Conservation (phyloP, 495 filamentous ascomycete species). For the Tuber magnatum region DNA sequence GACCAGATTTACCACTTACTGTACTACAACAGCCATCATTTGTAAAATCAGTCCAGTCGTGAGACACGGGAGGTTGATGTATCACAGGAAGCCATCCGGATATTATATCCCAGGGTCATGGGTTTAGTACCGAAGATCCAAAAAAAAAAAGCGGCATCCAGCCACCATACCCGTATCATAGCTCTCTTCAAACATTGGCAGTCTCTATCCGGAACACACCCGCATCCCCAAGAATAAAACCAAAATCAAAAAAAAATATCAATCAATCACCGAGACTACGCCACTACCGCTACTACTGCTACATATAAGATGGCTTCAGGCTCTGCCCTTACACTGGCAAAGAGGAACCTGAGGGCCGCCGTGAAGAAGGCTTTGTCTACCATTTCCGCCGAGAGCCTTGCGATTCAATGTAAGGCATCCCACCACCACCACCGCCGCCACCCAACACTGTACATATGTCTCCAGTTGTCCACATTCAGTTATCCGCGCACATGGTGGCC, state of each 20-base stretch:
- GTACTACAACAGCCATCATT: not conserved
- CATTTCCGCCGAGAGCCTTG: slow-evolving; percentile 19
- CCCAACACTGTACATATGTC: not conserved
- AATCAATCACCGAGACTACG: not conserved
- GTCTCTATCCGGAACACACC: not conserved
- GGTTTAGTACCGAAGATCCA: slow-evolving; percentile 71
- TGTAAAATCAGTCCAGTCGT: not conserved
- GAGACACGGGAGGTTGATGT: slow-evolving; percentile 81
- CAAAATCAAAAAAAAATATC: not conserved
- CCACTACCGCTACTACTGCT: not conserved
- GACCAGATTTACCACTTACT: not conserved
- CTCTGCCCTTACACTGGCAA: slow-evolving; percentile 22
- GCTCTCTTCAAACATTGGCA: not conserved
- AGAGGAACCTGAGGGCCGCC: slow-evolving; percentile 31
- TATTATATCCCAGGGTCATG: slow-evolving; percentile 76
- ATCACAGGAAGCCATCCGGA: slow-evolving; percentile 68
- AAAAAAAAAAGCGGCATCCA: no score
- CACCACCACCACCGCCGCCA: no score
- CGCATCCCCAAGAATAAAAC: not conserved
- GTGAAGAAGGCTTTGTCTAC: slow-evolving; percentile 31
- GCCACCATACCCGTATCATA: no score
- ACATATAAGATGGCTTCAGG: slow-evolving; percentile 16
- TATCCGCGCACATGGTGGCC: not conserved
- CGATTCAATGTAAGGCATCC: slow-evolving; percentile 27
- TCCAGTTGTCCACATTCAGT: not conserved